Percentiles rank a stretch among this genome's conserved stretches.
Evolutionary conservation across 257 asterid genomes (phyloP).

Genomic region (Fraxinus americana): DNA sequence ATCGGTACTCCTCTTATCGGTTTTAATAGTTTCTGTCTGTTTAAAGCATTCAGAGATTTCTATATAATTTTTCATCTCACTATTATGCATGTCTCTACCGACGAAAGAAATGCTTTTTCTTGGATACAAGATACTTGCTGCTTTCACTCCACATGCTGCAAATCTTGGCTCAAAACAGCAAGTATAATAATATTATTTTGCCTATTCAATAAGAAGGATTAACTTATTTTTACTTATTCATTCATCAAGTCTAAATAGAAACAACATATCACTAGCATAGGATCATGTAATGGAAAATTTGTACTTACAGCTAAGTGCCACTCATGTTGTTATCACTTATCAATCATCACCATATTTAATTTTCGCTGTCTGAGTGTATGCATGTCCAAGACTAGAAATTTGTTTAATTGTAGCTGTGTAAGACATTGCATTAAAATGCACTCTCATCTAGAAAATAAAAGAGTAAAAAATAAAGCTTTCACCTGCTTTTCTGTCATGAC

Average conservation of each 20-base stretch:
- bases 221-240: too few species aligned
- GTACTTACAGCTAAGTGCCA: not conserved
- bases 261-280: not conserved
- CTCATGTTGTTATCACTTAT: not conserved
- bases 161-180: too few species aligned
- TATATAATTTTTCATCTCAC: not conserved
- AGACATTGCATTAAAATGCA: not conserved
- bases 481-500: slow-evolving; percentile 12
- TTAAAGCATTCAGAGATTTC: not conserved
- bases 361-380: not conserved
- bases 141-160: not conserved
- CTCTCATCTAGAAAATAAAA: not conserved
- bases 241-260: too few species aligned
- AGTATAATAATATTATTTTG: too few species aligned
- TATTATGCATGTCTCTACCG: not conserved
- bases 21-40: not conserved
- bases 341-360: not conserved
- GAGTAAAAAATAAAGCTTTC: not conserved
- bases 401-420: not conserved
- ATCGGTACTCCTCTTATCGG: not conserved
- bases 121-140: not conserved
- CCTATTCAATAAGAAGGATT: too few species aligned
- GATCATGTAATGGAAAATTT: slow-evolving; percentile 1
- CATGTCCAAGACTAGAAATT: not conserved
- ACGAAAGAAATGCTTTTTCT: not conserved